Conservation (phyloP, 805 yeast species). For the Candida endomychidarum region DNA sequence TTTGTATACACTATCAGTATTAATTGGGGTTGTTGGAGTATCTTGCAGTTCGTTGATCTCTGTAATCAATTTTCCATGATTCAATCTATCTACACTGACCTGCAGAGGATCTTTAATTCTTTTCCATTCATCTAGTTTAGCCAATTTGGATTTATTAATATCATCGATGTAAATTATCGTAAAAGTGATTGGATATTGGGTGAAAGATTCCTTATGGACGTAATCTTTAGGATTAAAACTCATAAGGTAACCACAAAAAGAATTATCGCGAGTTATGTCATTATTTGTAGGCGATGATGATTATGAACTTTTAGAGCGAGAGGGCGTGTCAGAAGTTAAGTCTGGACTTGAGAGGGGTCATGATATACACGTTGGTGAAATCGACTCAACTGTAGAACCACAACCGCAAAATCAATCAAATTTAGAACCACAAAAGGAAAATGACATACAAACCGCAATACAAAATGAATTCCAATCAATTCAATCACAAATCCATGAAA, state of each 20-base stretch:
- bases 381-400: no score
- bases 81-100: constrained; percentile 59
- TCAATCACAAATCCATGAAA: no score
- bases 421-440: no score
- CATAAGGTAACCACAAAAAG: not conserved
- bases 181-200: constrained; percentile 36
- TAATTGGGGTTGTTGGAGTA: constrained; percentile 13
- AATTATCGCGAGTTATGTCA: constrained; percentile 20
- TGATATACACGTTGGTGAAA: no score
- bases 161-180: constrained; percentile 59
- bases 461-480: not conserved
- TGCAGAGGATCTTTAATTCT: constrained; percentile 54
- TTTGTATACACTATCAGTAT: constrained; percentile 35
- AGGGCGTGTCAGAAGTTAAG: no score
- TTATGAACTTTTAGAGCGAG: constrained; percentile 2
- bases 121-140: constrained; percentile 56
- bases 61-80: constrained; percentile 38
- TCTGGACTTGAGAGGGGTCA: not conserved
- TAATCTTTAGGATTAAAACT: constrained; percentile 14
- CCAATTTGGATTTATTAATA: constrained; percentile 48
- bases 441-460: not conserved
- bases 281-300: constrained; percentile 29
- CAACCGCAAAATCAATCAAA: no score
- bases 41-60: constrained; percentile 49
- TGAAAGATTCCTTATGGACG: constrained; percentile 12